These are phyloP conservation scores for Sarocladiaceae sp. DNA, from an alignment of 2,329 filamentous ascomycete species.

Conservation along the genomic window DNA sequence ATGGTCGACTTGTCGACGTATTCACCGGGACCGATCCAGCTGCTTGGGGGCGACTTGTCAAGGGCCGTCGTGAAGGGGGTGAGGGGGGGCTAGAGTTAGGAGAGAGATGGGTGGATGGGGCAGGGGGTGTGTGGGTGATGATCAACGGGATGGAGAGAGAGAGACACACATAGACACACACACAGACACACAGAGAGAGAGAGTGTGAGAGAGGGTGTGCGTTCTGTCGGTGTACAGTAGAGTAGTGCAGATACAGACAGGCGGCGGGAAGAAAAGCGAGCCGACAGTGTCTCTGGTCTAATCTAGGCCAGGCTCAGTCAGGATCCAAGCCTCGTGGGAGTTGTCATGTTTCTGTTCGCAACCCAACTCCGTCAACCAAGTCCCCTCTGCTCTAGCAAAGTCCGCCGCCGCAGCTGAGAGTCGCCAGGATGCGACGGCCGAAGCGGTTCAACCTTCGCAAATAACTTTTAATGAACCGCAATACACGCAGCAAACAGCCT, in stretches of 20 bases:
- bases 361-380: too few relatives aligned
- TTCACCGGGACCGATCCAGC: background rate
- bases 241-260: background rate
- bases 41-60: slow-evolving; percentile 1
- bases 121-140: background rate
- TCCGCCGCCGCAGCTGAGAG: background rate
- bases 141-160: background rate
- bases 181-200: background rate
- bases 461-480: background rate
- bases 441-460: background rate
- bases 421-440: background rate
- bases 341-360: too few relatives aligned
- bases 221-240: background rate
- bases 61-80: background rate
- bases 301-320: too few relatives aligned
- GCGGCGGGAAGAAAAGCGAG: slow-evolving; percentile 6
- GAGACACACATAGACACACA: background rate
- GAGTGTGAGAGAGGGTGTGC: background rate
- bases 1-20: too few relatives aligned
- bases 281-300: too few relatives aligned
- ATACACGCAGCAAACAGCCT: background rate
- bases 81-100: background rate
- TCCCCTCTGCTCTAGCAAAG: too few relatives aligned
- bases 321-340: too few relatives aligned
- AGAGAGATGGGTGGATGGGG: background rate